A percentile compares a stretch with the other conserved stretches of the same genome.
Conservation (phyloP, 2,329 filamentous ascomycete genomes). For the Cordyceps cicadae region DNA sequence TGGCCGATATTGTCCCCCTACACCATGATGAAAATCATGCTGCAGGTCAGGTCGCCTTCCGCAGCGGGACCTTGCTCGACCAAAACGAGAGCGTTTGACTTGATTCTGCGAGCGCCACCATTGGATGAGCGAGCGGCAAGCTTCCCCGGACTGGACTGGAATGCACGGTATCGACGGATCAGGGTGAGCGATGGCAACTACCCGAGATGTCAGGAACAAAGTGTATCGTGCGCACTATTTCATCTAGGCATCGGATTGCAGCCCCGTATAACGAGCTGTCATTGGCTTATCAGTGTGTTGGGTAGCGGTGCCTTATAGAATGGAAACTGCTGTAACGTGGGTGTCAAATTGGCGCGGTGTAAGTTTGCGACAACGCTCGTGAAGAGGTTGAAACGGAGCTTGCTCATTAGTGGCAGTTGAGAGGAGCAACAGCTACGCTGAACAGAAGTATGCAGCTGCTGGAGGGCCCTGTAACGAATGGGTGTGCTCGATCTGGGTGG, state of each 20-base stretch:
- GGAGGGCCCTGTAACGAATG: too few relatives aligned
- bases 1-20: background rate
- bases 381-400: too few relatives aligned
- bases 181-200: background rate
- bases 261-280: background rate
- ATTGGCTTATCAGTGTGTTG: too few relatives aligned
- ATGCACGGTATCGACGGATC: background rate
- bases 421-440: too few relatives aligned
- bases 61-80: background rate
- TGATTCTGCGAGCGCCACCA: background rate
- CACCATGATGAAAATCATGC: background rate
- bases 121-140: background rate
- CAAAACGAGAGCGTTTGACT: background rate
- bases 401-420: too few relatives aligned
- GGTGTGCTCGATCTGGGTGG: too few relatives aligned
- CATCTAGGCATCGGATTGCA: background rate
- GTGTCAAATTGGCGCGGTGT: too few relatives aligned
- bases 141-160: conserved; percentile 1
- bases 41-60: background rate
- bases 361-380: too few relatives aligned
- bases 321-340: too few relatives aligned
- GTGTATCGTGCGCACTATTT: background rate
- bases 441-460: too few relatives aligned
- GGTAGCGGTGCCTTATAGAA: too few relatives aligned
- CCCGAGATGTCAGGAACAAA: background rate